A percentile compares a stretch with the other conserved stretches of the same genome.
These are phyloP conservation scores for Geotrichum candidum DNA, from an alignment of 1,139 yeast genomes.

Conservation along the genomic window DNA sequence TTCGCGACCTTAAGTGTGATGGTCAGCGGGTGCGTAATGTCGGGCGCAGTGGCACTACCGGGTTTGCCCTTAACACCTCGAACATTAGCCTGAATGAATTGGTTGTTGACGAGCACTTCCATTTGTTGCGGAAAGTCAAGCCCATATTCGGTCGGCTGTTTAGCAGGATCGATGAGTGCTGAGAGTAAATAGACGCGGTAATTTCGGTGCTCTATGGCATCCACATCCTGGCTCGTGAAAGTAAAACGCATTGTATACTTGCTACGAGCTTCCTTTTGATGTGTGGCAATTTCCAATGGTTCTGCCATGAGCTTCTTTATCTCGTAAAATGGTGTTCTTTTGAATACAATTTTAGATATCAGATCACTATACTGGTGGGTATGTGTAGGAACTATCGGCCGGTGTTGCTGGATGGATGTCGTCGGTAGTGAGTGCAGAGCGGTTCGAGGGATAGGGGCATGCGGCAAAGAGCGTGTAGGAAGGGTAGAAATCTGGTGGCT, in stretches of 20 bases:
- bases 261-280: neutral
- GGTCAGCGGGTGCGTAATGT: slow-evolving; percentile 29
- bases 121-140: slow-evolving; percentile 4
- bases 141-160: neutral
- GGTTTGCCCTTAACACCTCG: slow-evolving; percentile 35
- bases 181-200: slow-evolving; percentile 5
- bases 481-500: neutral
- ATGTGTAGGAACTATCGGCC: neutral
- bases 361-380: neutral
- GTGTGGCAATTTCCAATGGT: slow-evolving; percentile 5
- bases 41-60: slow-evolving; percentile 39
- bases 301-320: neutral
- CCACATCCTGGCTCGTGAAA: neutral
- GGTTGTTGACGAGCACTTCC: slow-evolving; percentile 4
- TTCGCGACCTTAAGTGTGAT: slow-evolving; percentile 19
- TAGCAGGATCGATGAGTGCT: neutral
- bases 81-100: neutral
- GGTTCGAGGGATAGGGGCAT: neutral
- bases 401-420: neutral
- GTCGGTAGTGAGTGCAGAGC: neutral
- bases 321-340: slow-evolving; percentile 9
- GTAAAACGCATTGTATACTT: slow-evolving; percentile 7
- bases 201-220: neutral
- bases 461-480: neutral
- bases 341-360: neutral